A percentile compares a stretch with the other conserved stretches of the same genome.
Evolutionary conservation across 2,329 filamentous ascomycete species (phyloP).

Genomic region (Kalaharituber pfeilii): DNA sequence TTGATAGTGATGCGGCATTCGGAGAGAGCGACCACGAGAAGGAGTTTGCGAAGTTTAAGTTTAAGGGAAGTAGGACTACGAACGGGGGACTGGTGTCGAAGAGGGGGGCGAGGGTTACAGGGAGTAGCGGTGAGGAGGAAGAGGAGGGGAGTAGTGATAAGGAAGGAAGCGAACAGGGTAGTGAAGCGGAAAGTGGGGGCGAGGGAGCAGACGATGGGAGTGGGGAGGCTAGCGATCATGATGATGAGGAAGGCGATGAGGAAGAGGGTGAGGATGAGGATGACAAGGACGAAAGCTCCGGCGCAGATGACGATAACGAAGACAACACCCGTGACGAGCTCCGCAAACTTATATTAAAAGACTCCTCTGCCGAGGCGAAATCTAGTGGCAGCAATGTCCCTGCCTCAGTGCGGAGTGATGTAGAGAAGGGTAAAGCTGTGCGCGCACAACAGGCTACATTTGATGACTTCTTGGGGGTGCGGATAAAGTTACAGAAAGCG

Average conservation of each 20-base stretch:
- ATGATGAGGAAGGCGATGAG: slow-evolving; percentile 26
- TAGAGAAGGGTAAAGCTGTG: slow-evolving; percentile 70
- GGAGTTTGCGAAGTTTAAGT: slow-evolving; percentile 15
- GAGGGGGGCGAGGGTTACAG: slow-evolving; percentile 13
- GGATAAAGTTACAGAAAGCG: slow-evolving; percentile 86
- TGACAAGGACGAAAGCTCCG: slow-evolving; percentile 14
- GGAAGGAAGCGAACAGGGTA: slow-evolving; percentile 33
- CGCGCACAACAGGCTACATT: slow-evolving; percentile 61
- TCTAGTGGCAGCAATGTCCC: slow-evolving; percentile 30
- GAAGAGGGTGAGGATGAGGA: slow-evolving; percentile 23
- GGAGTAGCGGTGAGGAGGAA: slow-evolving; percentile 31
- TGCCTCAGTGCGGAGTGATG: slow-evolving; percentile 55
- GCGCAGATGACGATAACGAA: slow-evolving; percentile 15
- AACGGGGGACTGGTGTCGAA: slow-evolving; percentile 8
- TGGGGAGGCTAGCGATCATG: slow-evolving; percentile 28
- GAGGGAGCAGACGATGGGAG: slow-evolving; percentile 39
- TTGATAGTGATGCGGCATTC: slow-evolving; percentile 10
- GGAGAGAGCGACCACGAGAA: slow-evolving; percentile 11
- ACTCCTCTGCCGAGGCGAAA: slow-evolving; percentile 51
- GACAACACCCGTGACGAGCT: slow-evolving; percentile 37
- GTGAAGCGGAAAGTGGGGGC: slow-evolving; percentile 33
- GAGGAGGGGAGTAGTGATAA: slow-evolving; percentile 33
- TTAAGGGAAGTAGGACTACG: slow-evolving; percentile 10
- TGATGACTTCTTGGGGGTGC: slow-evolving; percentile 71
- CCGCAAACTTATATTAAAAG: slow-evolving; percentile 46